Conservation (phyloP, 2,329 filamentous ascomycete genomes). For the Fusarium falciforme region DNA sequence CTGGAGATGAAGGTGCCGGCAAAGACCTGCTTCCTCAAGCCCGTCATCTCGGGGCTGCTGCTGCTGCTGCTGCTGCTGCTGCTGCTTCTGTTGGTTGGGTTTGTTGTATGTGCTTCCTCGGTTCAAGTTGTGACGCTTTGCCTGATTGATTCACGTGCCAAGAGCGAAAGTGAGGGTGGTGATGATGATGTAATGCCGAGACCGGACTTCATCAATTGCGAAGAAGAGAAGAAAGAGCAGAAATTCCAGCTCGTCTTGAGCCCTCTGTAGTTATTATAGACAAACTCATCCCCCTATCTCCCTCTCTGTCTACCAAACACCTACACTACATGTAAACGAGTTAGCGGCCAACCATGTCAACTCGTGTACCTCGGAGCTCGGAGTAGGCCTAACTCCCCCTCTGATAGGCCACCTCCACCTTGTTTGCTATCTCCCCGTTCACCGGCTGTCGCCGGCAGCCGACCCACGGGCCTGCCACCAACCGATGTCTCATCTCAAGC, state of each 20-base stretch:
- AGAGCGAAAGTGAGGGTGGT: not conserved
- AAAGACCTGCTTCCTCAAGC: conserved; percentile 58
- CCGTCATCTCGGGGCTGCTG: conserved; percentile 14
- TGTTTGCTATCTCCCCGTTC: conserved; percentile 1
- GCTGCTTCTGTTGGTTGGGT: not conserved
- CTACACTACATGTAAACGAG: not conserved
- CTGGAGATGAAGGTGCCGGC: conserved; percentile 68
- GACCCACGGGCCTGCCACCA: conserved; percentile 12
- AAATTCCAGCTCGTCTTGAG: not conserved
- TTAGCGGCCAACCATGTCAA: conserved; percentile 1
- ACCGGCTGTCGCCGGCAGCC: conserved; percentile 44
- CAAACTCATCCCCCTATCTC: not conserved
- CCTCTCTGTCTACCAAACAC: not conserved
- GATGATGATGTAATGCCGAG: conserved; percentile 8
- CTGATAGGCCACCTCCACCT: conserved; percentile 42
- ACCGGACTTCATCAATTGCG: not conserved
- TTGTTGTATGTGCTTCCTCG: not conserved
- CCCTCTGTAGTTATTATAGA: not conserved
- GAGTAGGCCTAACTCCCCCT: conserved; percentile 15
- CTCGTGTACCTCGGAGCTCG: conserved; percentile 6
- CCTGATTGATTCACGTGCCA: not conserved
- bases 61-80: not conserved
- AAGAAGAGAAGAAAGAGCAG: not conserved
- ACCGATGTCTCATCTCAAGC: not conserved
- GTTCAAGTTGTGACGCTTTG: not conserved